Conservation (phyloP, 257 asterid genomes). For the Craterostigma plantagineum region DNA sequence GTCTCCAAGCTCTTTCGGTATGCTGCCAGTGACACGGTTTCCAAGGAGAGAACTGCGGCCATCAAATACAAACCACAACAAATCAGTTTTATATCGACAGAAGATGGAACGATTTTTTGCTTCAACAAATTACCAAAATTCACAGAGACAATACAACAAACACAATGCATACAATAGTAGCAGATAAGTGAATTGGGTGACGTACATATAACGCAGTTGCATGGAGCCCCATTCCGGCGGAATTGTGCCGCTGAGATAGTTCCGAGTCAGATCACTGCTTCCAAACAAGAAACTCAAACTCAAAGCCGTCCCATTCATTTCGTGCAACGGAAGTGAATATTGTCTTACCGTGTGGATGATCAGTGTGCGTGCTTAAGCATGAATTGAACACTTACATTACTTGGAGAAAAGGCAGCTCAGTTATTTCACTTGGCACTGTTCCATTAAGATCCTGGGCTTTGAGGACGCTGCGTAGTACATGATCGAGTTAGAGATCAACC, state of each 20-base stretch:
- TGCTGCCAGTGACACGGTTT: constrained; percentile 39
- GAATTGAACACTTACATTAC: constrained; percentile 28
- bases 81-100: no score
- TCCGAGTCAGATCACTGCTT: constrained; percentile 43
- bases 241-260: constrained; percentile 54
- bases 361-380: no score
- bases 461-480: constrained; percentile 22
- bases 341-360: no score
- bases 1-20: constrained; percentile 42
- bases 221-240: constrained; percentile 65
- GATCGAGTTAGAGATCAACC: no score
- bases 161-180: not conserved
- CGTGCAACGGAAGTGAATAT: no score
- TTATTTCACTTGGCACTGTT: constrained; percentile 29
- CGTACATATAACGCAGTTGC: constrained; percentile 6
- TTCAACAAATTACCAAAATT: not conserved
- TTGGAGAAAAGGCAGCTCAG: constrained; percentile 39
- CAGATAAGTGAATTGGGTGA: not conserved
- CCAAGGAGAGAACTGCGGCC: constrained; percentile 41
- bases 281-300: not conserved
- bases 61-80: no score
- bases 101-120: not conserved
- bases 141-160: no score
- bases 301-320: not conserved
- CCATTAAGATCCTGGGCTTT: constrained; percentile 39